phyloP scores from a whole-genome alignment of 75 land plant species.

The Azolla pinnata region DNA sequence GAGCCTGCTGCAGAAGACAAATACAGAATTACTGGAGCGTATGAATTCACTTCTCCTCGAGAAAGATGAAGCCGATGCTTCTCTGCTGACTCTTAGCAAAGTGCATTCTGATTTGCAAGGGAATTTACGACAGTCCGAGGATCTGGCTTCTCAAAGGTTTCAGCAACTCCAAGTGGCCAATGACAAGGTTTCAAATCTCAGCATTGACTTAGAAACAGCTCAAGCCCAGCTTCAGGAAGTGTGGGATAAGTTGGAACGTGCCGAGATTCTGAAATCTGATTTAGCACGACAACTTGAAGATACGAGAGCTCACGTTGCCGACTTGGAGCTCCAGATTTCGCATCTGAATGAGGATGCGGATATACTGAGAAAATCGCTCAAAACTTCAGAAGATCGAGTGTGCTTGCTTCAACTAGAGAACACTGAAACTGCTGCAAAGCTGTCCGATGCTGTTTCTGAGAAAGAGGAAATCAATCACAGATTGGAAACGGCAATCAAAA shows the following conservation, averaged over 20 bases:
- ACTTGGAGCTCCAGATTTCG: not conserved
- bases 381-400: not conserved
- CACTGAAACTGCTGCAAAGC: not conserved
- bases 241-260: not conserved
- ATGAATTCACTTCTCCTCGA: not conserved
- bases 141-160: not conserved
- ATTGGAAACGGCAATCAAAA: not conserved
- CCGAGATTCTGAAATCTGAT: not conserved
- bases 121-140: not conserved
- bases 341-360: not conserved
- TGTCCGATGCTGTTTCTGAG: not conserved
- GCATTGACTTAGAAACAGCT: not conserved
- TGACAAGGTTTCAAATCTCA: not conserved
- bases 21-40: slow-evolving; percentile 3
- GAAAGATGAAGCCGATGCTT: not conserved
- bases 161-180: not conserved
- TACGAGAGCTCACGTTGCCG: not conserved
- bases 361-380: not conserved
- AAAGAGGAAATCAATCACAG: not conserved
- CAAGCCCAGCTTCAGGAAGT: not conserved
- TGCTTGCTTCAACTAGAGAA: not conserved
- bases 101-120: not conserved
- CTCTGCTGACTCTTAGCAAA: not conserved
- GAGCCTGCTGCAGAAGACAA: not conserved
- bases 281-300: not conserved